Evolutionary conservation across 1,284 basidiomycete genomes (phyloP), one percentile per base, ranked within the genome.

Genomic region (Prillingera fragicola): DNA sequence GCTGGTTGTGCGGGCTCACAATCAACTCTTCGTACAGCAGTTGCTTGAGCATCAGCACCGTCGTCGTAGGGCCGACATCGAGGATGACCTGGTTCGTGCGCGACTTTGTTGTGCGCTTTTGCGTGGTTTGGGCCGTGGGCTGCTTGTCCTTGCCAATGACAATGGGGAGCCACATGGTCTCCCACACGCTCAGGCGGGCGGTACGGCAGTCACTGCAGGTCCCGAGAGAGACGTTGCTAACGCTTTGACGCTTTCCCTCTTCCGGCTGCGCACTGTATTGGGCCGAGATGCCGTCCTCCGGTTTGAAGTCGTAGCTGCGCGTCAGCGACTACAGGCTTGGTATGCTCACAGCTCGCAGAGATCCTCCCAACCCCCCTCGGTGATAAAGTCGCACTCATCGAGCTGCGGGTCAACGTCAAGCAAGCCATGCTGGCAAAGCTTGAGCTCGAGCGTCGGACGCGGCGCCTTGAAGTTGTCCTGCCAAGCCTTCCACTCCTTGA

Each of bases 361-460:
- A 22, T 33, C 25, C 1, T 40, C 14, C 63, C 64, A 70, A 0
- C 61, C 62, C 2, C 13, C 26, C 21, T 48, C 38, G 3, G 39
- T 34, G 4, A 66, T 12, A 17, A 54, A 56, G 36, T 43, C 27
- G 2, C 41, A 22, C 5, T 36, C 21, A 22, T 56, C 56, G 38
- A 56, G 48, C 38, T 48, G 45, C 13, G 59, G 62, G 50, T 70
- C 65, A 25, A 59, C 55, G 41, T 59, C 56, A 28, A 68, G 36
- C 23, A 48, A n/a, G 0, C 59, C 60, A 48, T 70, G 68, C n/a
- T 46, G 40, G 25, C 68, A 70, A 6, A 57, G 21, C 4, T 54
- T 56, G 35, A 56, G 41, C 1, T 56, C 33, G 13, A 54, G 35
- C 2, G 31, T 29, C 0, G 62, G 63, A 8, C 41, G 33, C 6